Evolutionary conservation across 2,329 filamentous ascomycete species (phyloP).

Genomic region (Ilyonectria sp.): DNA sequence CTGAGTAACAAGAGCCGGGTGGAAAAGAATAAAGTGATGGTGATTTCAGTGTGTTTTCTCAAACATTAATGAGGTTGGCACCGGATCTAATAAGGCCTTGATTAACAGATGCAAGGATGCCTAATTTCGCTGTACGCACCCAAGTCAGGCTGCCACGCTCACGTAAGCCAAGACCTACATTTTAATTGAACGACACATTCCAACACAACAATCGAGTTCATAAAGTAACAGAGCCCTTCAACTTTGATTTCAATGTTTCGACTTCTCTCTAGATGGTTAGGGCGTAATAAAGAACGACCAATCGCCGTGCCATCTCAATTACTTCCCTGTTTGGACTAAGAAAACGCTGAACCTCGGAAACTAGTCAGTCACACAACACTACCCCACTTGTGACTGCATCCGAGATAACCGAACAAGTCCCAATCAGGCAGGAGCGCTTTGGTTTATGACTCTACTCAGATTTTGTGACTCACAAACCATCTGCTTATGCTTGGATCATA

Average conservation of each 20-base stretch:
- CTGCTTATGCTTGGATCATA: not conserved
- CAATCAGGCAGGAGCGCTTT: not conserved
- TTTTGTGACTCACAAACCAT: not conserved
- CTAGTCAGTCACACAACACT: not conserved
- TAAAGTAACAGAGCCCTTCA: not conserved
- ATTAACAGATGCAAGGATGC: not conserved
- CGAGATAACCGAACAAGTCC: constrained; percentile 1
- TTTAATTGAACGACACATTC: not conserved
- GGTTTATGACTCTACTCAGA: not conserved
- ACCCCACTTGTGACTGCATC: constrained; percentile 2
- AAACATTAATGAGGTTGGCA: too few species aligned
- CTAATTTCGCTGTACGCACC: not conserved
- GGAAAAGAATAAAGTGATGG: too few species aligned
- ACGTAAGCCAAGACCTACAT: not conserved
- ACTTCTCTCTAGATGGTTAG: too few species aligned
- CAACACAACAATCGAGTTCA: not conserved
- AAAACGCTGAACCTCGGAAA: too few species aligned
- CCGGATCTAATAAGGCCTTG: too few species aligned
- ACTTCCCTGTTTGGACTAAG: too few species aligned
- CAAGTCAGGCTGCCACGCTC: not conserved
- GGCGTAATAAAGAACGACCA: too few species aligned
- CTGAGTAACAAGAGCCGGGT: not conserved
- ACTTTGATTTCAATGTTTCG: not conserved
- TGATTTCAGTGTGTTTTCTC: not conserved
- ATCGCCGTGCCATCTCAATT: too few species aligned